These are phyloP conservation scores for Atkinsonella texensis DNA, from an alignment of 2,329 filamentous ascomycete genomes.

Conservation along the genomic window DNA sequence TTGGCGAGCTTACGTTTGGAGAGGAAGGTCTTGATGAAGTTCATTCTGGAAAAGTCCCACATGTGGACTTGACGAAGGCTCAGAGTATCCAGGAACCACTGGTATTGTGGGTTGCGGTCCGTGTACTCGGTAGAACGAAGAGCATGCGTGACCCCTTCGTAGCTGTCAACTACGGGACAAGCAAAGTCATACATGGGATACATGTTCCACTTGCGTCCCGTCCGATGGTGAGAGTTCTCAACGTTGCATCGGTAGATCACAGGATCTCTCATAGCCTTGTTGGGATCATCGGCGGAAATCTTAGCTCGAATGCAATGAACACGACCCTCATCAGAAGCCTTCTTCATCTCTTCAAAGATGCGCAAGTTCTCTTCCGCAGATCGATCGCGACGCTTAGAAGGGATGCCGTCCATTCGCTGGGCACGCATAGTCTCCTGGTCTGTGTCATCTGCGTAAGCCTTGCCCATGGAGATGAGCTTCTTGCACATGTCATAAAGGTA, in stretches of 20 bases:
- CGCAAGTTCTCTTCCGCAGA: slow-evolving; percentile 72
- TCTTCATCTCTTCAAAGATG: slow-evolving; percentile 90
- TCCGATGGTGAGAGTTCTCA: slow-evolving; percentile 59
- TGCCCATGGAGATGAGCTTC: slow-evolving; percentile 71
- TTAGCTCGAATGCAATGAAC: slow-evolving; percentile 91
- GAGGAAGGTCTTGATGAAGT: slow-evolving; percentile 71
- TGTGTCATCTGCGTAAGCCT: slow-evolving; percentile 92
- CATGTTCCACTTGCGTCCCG: slow-evolving; percentile 69
- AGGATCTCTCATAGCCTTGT: slow-evolving; percentile 92
- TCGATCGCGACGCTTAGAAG: slow-evolving; percentile 69
- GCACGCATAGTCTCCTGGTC: slow-evolving; percentile 77
- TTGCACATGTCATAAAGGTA: slow-evolving; percentile 78
- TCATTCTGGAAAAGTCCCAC: slow-evolving; percentile 77
- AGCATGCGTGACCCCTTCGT: slow-evolving; percentile 75
- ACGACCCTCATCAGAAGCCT: slow-evolving; percentile 63
- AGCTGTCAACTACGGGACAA: slow-evolving; percentile 67
- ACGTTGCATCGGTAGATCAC: slow-evolving; percentile 91
- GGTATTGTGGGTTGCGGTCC: slow-evolving; percentile 75
- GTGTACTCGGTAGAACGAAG: slow-evolving; percentile 79
- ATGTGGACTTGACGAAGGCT: slow-evolving; percentile 66
- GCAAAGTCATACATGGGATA: slow-evolving; percentile 84
- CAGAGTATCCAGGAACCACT: slow-evolving; percentile 70
- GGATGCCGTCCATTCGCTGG: slow-evolving; percentile 72
- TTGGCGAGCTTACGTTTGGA: slow-evolving; percentile 81
- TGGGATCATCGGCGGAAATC: slow-evolving; percentile 81